Conservation (phyloP, 1,139 yeast species). For the Pneumocystis jirovecii region DNA sequence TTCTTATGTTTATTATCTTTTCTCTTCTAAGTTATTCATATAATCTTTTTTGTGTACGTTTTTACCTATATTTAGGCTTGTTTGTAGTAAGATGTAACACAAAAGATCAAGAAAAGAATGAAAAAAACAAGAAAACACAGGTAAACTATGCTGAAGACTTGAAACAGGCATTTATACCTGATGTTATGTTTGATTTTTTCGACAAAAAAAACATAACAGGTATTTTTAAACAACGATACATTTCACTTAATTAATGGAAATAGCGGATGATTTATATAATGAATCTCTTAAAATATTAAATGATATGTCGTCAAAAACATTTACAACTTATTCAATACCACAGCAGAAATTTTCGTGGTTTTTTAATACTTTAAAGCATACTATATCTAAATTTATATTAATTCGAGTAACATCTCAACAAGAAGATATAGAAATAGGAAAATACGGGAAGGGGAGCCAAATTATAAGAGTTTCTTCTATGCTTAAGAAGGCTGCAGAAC, state of each 20-base stretch:
- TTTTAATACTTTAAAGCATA: not conserved
- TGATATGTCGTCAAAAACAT: not conserved
- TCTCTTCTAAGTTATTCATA: not conserved
- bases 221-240: not conserved
- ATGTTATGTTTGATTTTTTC: not conserved
- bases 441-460: not conserved
- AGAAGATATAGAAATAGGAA: not conserved
- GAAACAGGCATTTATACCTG: not conserved
- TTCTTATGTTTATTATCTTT: not conserved
- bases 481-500: conserved; percentile 1
- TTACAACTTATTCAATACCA: not conserved
- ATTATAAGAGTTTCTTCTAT: not conserved
- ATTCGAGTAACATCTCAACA: not conserved
- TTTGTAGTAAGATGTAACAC: not conserved
- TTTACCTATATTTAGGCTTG: not conserved
- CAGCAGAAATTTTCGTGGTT: not conserved
- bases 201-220: not conserved
- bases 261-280: not conserved
- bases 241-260: not conserved
- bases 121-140: not conserved
- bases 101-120: not conserved
- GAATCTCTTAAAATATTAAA: not conserved
- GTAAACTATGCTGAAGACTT: not conserved
- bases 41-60: not conserved
- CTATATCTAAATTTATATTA: not conserved